phyloP scores from a whole-genome alignment of 495 filamentous ascomycete species.

The Niebla homalea region DNA sequence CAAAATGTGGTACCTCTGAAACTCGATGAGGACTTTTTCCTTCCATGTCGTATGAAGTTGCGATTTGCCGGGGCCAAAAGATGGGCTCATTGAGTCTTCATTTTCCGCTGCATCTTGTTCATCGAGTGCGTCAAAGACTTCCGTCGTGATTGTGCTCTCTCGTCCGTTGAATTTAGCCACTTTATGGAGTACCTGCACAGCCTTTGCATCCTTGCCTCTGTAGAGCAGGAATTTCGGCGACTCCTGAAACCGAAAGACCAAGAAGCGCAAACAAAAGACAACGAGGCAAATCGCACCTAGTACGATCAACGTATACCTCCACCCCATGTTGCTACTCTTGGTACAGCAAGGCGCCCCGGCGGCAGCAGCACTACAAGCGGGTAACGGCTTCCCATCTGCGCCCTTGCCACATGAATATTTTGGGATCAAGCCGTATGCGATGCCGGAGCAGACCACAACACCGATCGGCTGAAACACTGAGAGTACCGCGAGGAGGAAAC shows the following conservation, averaged over 20 bases:
- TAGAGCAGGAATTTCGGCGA: constrained; percentile 33
- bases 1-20: constrained; percentile 25
- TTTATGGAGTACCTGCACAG: constrained; percentile 26
- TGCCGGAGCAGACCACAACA: constrained; percentile 27
- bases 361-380: constrained; percentile 22
- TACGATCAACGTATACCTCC: constrained; percentile 31
- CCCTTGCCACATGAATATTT: constrained; percentile 28
- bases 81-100: constrained; percentile 9
- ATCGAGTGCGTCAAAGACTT: constrained; percentile 22
- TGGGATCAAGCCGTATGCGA: constrained; percentile 33
- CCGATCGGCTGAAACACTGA: constrained; percentile 37
- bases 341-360: constrained; percentile 31
- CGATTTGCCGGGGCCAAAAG: constrained; percentile 18
- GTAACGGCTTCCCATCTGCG: constrained; percentile 17
- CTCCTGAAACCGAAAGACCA: constrained; percentile 33
- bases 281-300: constrained; percentile 28
- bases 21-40: constrained; percentile 23
- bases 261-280: constrained; percentile 32
- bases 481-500: constrained; percentile 32
- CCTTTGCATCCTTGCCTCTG: constrained; percentile 29
- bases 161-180: constrained; percentile 28
- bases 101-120: constrained; percentile 10
- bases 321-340: constrained; percentile 27
- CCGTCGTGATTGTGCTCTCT: constrained; percentile 21
- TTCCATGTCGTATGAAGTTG: constrained; percentile 14